phyloP scores from a whole-genome alignment of 2,329 filamentous ascomycete species.

The Sarocladiaceae sp. region DNA sequence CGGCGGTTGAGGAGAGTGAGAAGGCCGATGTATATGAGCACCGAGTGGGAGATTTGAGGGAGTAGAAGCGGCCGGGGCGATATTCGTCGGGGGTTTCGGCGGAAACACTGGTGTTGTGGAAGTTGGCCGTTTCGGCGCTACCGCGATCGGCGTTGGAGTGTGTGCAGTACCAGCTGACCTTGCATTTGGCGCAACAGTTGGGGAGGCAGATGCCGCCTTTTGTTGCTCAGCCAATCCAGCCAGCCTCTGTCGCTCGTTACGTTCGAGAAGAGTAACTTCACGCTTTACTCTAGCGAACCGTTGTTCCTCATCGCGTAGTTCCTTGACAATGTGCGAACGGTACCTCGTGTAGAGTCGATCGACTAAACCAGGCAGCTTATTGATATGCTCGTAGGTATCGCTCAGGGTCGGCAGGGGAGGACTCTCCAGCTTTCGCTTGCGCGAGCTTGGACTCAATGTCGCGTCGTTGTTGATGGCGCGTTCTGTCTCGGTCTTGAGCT shows the following conservation, averaged over 20 bases:
- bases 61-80: conserved; percentile 18
- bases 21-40: conserved; percentile 12
- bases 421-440: conserved; percentile 68
- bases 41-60: not conserved
- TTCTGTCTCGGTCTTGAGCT: conserved; percentile 49
- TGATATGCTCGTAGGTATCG: conserved; percentile 59
- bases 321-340: conserved; percentile 58
- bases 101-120: conserved; percentile 28
- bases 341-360: conserved; percentile 71
- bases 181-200: conserved; percentile 25
- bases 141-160: conserved; percentile 14
- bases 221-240: conserved; percentile 18
- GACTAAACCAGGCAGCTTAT: conserved; percentile 64
- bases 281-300: conserved; percentile 55
- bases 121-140: conserved; percentile 20
- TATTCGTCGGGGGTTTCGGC: conserved; percentile 23
- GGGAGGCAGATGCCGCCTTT: conserved; percentile 14
- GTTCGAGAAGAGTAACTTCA: conserved; percentile 64
- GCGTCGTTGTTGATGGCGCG: conserved; percentile 12
- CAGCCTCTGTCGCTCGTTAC: conserved; percentile 31
- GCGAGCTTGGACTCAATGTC: conserved; percentile 38
- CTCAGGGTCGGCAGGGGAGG: conserved; percentile 58
- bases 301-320: conserved; percentile 70
- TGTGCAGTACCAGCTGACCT: conserved; percentile 13
- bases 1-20: conserved; percentile 24